A percentile compares a stretch with the other conserved stretches of the same genome.
phyloP scores from a whole-genome alignment of 768 basidiomycete species.

The Termitomyces eurrhizus region DNA sequence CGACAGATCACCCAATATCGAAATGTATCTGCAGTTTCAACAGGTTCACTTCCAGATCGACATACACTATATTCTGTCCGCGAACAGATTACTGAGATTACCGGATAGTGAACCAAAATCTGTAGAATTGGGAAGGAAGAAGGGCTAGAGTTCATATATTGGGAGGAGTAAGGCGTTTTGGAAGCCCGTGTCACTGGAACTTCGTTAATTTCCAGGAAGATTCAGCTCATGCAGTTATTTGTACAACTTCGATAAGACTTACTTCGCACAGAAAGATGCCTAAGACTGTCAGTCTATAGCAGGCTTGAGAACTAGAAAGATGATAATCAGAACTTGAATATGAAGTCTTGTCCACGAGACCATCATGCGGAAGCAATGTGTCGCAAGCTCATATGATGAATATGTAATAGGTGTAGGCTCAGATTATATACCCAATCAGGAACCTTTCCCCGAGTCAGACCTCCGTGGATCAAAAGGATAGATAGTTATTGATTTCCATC shows the following conservation, averaged over 20 bases:
- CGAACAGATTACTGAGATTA: not conserved
- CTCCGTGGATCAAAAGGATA: not conserved
- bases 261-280: not conserved
- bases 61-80: not conserved
- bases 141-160: not conserved
- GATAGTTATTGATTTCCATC: not conserved
- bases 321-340: not conserved
- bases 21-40: too few relatives aligned
- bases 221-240: not conserved
- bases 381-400: not conserved
- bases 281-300: not conserved
- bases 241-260: not conserved
- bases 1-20: not conserved
- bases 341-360: not conserved
- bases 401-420: not conserved
- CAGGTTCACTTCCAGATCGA: not conserved
- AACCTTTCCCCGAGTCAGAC: slow-evolving; percentile 9
- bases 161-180: not conserved
- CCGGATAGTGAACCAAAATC: not conserved
- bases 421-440: not conserved
- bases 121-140: not conserved
- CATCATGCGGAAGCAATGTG: not conserved
- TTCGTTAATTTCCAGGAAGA: not conserved
- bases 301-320: not conserved
- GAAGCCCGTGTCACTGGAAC: not conserved